Conservation (phyloP, 257 asterid genomes). For the Forsythia suspensa region DNA sequence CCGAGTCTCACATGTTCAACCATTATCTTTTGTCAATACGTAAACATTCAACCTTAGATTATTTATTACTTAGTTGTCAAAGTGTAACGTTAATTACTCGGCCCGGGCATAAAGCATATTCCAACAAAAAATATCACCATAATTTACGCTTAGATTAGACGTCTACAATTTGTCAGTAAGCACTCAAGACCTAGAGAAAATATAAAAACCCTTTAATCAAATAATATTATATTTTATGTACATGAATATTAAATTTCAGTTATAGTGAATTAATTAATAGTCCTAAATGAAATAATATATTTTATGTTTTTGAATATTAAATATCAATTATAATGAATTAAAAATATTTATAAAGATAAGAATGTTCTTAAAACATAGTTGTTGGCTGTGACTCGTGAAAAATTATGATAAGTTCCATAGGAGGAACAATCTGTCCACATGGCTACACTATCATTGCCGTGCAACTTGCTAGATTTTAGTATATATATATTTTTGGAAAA, state of each 20-base stretch:
- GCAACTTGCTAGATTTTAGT: constrained; percentile 27
- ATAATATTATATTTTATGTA: background rate
- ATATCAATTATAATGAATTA: constrained; percentile 3
- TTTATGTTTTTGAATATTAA: background rate
- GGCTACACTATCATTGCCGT: constrained; percentile 34
- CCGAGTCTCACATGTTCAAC: background rate
- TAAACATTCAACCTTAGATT: too few relatives aligned
- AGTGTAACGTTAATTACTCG: too few relatives aligned
- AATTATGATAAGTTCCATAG: constrained; percentile 1
- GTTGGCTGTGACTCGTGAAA: constrained; percentile 21
- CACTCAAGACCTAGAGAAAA: background rate
- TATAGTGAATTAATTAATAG: too few relatives aligned
- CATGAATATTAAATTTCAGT: background rate
- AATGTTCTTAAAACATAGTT: background rate
- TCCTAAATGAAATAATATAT: too few relatives aligned
- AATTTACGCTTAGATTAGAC: background rate
- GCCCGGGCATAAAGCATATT: too few relatives aligned
- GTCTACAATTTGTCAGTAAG: background rate
- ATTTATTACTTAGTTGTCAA: too few relatives aligned
- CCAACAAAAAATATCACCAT: too few relatives aligned
- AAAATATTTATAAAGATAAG: constrained; percentile 22
- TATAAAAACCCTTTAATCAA: constrained; percentile 12
- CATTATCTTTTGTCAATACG: too few relatives aligned
- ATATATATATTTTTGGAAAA: background rate
- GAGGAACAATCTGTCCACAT: constrained; percentile 55